Base-by-base conservation (phyloP, 805 yeast species). In the Candida berthetii region DNA sequence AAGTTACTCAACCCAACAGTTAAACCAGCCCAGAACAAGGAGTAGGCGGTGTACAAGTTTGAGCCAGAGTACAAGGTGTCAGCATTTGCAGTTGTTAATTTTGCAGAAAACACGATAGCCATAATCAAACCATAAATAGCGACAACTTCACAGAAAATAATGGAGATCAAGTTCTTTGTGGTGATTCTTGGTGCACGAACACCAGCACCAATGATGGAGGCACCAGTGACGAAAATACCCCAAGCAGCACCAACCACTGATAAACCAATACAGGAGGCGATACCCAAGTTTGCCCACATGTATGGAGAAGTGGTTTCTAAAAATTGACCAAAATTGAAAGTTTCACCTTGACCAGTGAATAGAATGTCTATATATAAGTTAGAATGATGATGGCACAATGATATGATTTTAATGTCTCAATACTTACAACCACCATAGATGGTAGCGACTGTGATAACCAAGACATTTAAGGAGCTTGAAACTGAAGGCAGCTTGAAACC, bases 211-310 rank as follows among this genome's bases (percentile, higher is more conserved):
- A 93, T 68, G 53, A 93, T 86, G 24, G 96, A 80, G 1, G 96
- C 74, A 33, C 99, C 99, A 2, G 98, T 91, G 47, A 93, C 77
- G 62, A 91, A 93, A 52, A 93, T 93, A 49, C 99, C 99, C 99
- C 99, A 93, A 5, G 98, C 98, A 14, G 99, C 99, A 32, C 99
- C 99, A 34, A 90, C 83, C 14, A 93, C 97, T 38, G 95, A 82
- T 45, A 93, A 74, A 13, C 98, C 98, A 52, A 95, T 89, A 66
- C 99, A 91, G 39, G 80, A 66, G 14, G 85, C 82, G 48, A 93
- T 88, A 42, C 99, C 99, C 48, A 89, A 64, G 48, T 78, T 76
- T 24, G 97, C 98, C 98, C 98, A 93, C 83, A 93, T 78, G 61
- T 93, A 93, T 7, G 99, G 99, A 18, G 97, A 88, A 3, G 93